phyloP scores from a whole-genome alignment of 1,284 basidiomycete genomes.

The Sanghuangporus baumii region DNA sequence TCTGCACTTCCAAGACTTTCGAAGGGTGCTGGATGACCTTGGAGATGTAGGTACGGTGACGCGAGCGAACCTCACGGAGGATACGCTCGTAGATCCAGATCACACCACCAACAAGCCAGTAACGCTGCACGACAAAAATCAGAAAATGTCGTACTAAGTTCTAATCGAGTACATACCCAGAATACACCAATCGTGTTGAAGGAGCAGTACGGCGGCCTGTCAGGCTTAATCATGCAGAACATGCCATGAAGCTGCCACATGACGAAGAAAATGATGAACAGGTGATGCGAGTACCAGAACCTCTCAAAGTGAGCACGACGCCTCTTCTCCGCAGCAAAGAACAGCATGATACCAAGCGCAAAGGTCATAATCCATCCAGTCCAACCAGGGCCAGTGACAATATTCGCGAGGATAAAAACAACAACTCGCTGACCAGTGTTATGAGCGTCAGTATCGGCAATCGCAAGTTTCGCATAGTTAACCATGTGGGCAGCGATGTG shows the following conservation, averaged over 20 bases:
- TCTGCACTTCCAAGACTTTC: conserved; percentile 86
- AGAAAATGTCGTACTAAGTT: conserved; percentile 12
- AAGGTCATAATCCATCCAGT: conserved; percentile 90
- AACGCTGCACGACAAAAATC: conserved; percentile 45
- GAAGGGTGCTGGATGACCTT: conserved; percentile 93
- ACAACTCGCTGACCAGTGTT: conserved; percentile 50
- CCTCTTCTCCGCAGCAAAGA: conserved; percentile 75
- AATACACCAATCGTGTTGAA: conserved; percentile 84
- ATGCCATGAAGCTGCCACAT: conserved; percentile 90
- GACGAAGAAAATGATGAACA: conserved; percentile 88
- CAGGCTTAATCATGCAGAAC: conserved; percentile 94
- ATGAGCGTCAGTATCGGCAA: conserved; percentile 45
- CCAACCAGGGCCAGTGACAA: conserved; percentile 80
- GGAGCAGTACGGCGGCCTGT: conserved; percentile 79
- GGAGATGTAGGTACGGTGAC: conserved; percentile 83
- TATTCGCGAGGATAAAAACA: conserved; percentile 72
- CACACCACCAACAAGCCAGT: conserved; percentile 82
- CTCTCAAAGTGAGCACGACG: conserved; percentile 70
- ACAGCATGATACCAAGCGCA: conserved; percentile 71
- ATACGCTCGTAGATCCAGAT: conserved; percentile 84
- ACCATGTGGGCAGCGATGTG: conserved; percentile 77
- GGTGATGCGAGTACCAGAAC: conserved; percentile 88
- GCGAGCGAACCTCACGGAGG: conserved; percentile 80
- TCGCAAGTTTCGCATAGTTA: conserved; percentile 70
- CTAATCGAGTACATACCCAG: conserved; percentile 56